A percentile compares a stretch with the other conserved stretches of the same genome.
phyloP scores from a whole-genome alignment of 345 rosid genomes.

The Punica granatum region DNA sequence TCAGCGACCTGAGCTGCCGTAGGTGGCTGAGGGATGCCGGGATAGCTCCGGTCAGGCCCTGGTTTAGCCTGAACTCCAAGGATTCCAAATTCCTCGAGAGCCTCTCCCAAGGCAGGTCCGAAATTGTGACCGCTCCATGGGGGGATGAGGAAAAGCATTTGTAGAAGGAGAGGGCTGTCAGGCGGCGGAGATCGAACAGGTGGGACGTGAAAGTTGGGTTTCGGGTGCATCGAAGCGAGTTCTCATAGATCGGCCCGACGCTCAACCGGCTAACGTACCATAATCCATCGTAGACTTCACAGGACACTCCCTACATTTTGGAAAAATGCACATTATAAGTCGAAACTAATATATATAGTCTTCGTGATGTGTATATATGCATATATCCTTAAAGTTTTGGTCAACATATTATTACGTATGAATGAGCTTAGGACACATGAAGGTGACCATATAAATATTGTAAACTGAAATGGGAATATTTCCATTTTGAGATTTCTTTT shows the following conservation, averaged over 20 bases:
- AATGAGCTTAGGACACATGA: too few relatives aligned
- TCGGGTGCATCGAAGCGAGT: slow-evolving; percentile 22
- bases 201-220: slow-evolving; percentile 22
- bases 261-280: slow-evolving; percentile 26
- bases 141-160: slow-evolving; percentile 22
- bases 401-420: too few relatives aligned
- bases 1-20: slow-evolving; percentile 20
- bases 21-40: slow-evolving; percentile 22
- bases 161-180: slow-evolving; percentile 23
- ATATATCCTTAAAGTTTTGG: too few relatives aligned
- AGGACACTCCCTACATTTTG: slow-evolving; percentile 29
- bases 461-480: neutral
- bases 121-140: slow-evolving; percentile 14
- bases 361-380: too few relatives aligned
- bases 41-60: slow-evolving; percentile 20
- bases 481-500: neutral
- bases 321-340: neutral
- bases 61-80: slow-evolving; percentile 31
- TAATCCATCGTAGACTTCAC: slow-evolving; percentile 20
- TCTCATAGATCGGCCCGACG: slow-evolving; percentile 29
- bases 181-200: slow-evolving; percentile 23
- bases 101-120: slow-evolving; percentile 21
- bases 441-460: too few relatives aligned
- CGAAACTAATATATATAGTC: too few relatives aligned
- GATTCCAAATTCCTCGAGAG: slow-evolving; percentile 18